Evolutionary conservation across 768 basidiomycete genomes (phyloP).

Genomic region (Dendrothele bispora): DNA sequence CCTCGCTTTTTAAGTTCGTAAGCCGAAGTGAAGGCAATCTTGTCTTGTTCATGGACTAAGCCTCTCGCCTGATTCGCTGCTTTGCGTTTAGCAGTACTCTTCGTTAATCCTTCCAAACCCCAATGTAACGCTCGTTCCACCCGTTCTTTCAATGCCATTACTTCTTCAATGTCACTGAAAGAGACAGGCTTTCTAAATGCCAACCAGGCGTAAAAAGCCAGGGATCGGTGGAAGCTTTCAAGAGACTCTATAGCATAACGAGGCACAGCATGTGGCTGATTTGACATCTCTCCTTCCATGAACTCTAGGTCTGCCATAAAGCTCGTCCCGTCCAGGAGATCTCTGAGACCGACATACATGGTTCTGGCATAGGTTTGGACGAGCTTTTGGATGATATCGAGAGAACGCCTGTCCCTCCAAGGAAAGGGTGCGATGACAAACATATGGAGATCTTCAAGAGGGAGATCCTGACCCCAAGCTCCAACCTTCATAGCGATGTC

Average conservation of each 20-base stretch:
- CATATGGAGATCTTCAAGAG: slow-evolving; percentile 42
- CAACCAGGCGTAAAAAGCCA: slow-evolving; percentile 87
- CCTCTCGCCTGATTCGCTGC: too few relatives aligned
- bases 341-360: slow-evolving; percentile 43
- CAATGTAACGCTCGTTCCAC: slow-evolving; percentile 71
- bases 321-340: slow-evolving; percentile 31
- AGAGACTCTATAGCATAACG: slow-evolving; percentile 33
- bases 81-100: too few relatives aligned
- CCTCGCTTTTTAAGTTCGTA: too few relatives aligned
- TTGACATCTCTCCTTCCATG: slow-evolving; percentile 36
- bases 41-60: too few relatives aligned
- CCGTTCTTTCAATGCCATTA: slow-evolving; percentile 53
- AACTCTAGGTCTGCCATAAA: slow-evolving; percentile 41
- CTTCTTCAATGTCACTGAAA: slow-evolving; percentile 58
- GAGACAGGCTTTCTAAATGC: slow-evolving; percentile 65
- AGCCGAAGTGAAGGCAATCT: too few relatives aligned
- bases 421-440: slow-evolving; percentile 55
- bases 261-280: not conserved
- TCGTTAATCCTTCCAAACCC: slow-evolving; percentile 46
- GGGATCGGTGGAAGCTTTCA: slow-evolving; percentile 75
- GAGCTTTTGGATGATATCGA: slow-evolving; percentile 36
- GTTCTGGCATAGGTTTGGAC: slow-evolving; percentile 39
- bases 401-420: slow-evolving; percentile 41
- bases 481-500: slow-evolving; percentile 46
- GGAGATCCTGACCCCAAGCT: slow-evolving; percentile 30